phyloP scores from a whole-genome alignment of 192 early-diverging fungal species.

The Glomus cerebriforme region DNA sequence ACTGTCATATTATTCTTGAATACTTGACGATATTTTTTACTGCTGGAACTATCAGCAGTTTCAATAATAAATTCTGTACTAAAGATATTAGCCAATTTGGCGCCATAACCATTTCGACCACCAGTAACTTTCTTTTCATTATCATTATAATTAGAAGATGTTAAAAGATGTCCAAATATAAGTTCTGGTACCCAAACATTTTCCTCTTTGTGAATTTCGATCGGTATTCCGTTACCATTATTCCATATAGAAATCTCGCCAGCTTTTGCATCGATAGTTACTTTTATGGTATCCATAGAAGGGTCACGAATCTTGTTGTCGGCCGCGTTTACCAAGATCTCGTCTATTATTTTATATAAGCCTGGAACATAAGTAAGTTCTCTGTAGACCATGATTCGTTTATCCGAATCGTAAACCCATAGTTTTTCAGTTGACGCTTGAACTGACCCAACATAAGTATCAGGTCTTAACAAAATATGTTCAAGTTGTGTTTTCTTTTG shows the following conservation, averaged over 20 bases:
- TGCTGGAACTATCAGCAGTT: constrained; percentile 74
- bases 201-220: constrained; percentile 90
- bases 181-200: constrained; percentile 98
- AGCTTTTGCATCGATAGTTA: constrained; percentile 78
- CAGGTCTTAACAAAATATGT: constrained; percentile 92
- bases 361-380: constrained; percentile 81
- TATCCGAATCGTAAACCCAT: constrained; percentile 83
- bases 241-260: constrained; percentile 88
- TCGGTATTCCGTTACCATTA: constrained; percentile 93
- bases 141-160: constrained; percentile 98
- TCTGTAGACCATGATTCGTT: constrained; percentile 61
- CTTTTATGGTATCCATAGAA: constrained; percentile 82
- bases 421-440: constrained; percentile 76
- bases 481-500: constrained; percentile 95
- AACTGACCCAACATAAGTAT: constrained; percentile 94
- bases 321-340: constrained; percentile 96
- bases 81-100: constrained; percentile 97
- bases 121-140: no score
- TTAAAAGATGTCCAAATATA: constrained; percentile 96
- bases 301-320: constrained; percentile 94
- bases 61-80: constrained; percentile 93
- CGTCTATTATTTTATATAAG: constrained; percentile 97
- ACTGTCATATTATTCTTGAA: constrained; percentile 89
- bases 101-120: constrained; percentile 93
- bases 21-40: constrained; percentile 81